Percentiles rank a stretch among this genome's conserved stretches.
These are phyloP conservation scores for Clohesyomyces aquaticus DNA, from an alignment of 495 filamentous ascomycete genomes.

Conservation along the genomic window DNA sequence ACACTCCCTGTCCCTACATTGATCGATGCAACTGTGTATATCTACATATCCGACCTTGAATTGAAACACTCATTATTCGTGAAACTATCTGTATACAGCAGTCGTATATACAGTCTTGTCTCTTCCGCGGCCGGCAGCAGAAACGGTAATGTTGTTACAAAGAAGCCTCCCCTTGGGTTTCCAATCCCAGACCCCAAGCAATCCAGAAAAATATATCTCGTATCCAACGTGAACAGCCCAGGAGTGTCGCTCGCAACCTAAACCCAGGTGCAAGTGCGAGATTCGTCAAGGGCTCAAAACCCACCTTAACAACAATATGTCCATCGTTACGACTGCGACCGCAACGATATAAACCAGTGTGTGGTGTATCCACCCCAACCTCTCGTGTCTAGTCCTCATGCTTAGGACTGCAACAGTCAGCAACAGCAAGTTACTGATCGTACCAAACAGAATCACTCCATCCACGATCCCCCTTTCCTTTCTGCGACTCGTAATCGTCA, in stretches of 20 bases:
- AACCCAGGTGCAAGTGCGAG: too few species aligned
- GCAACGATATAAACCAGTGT: constrained; percentile 39
- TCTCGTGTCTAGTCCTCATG: constrained; percentile 31
- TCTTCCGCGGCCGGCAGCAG: neutral
- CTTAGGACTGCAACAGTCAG: constrained; percentile 22
- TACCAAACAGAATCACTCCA: constrained; percentile 27
- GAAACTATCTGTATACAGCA: too few species aligned
- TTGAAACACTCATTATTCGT: too few species aligned
- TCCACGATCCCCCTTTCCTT: constrained; percentile 34
- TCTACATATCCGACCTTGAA: too few species aligned
- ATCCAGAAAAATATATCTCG: too few species aligned
- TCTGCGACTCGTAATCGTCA: constrained; percentile 31
- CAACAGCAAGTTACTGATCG: constrained; percentile 30
- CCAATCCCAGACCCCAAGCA: neutral
- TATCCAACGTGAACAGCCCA: too few species aligned
- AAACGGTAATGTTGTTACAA: neutral
- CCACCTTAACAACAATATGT: constrained; percentile 31
- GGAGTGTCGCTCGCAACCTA: too few species aligned
- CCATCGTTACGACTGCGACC: constrained; percentile 37
- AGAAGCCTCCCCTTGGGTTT: too few species aligned
- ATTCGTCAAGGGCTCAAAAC: constrained; percentile 11
- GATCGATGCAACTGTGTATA: too few species aligned
- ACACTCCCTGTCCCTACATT: too few species aligned
- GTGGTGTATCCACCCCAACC: constrained; percentile 33
- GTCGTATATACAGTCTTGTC: neutral